Conservation (phyloP, 2,329 filamentous ascomycete genomes). For the Monilinia polystroma region DNA sequence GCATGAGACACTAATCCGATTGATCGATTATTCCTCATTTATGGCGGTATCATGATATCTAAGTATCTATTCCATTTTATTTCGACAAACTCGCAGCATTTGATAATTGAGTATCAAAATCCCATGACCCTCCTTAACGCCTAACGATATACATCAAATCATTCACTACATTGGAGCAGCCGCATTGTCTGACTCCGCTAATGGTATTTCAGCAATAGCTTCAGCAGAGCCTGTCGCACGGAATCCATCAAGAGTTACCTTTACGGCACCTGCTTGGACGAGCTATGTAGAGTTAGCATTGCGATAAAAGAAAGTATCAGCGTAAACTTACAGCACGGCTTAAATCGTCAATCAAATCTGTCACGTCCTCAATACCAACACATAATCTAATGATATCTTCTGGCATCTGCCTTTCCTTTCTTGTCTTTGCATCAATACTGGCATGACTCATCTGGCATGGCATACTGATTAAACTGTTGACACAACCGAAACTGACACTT, state of each 20-base stretch:
- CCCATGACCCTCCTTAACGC: slow-evolving; percentile 23
- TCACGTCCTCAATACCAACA: slow-evolving; percentile 90
- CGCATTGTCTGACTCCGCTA: slow-evolving; percentile 36
- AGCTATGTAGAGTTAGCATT: slow-evolving; percentile 53
- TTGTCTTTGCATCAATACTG: slow-evolving; percentile 93
- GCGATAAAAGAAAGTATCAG: slow-evolving; percentile 20
- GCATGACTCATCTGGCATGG: slow-evolving; percentile 99
- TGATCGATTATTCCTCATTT: slow-evolving; percentile 19
- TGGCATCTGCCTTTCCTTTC: slow-evolving; percentile 84
- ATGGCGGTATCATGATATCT: slow-evolving; percentile 6
- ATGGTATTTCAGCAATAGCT: slow-evolving; percentile 34
- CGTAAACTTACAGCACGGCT: slow-evolving; percentile 79
- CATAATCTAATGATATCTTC: slow-evolving; percentile 96
- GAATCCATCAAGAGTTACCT: slow-evolving; percentile 79
- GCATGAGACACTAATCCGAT: slow-evolving; percentile 11
- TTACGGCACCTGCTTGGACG: slow-evolving; percentile 91
- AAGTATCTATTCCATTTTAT: slow-evolving; percentile 13
- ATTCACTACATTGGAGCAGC: slow-evolving; percentile 28
- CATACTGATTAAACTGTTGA: slow-evolving; percentile 99
- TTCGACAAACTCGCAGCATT: slow-evolving; percentile 1
- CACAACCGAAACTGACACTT: slow-evolving; percentile 95
- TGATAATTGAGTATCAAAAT: slow-evolving; percentile 20
- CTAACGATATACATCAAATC: slow-evolving; percentile 27
- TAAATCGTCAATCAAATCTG: slow-evolving; percentile 91
- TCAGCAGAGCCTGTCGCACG: slow-evolving; percentile 51